phyloP scores from a whole-genome alignment of 2,329 filamentous ascomycete genomes.

The Cladosporium oxysporum region DNA sequence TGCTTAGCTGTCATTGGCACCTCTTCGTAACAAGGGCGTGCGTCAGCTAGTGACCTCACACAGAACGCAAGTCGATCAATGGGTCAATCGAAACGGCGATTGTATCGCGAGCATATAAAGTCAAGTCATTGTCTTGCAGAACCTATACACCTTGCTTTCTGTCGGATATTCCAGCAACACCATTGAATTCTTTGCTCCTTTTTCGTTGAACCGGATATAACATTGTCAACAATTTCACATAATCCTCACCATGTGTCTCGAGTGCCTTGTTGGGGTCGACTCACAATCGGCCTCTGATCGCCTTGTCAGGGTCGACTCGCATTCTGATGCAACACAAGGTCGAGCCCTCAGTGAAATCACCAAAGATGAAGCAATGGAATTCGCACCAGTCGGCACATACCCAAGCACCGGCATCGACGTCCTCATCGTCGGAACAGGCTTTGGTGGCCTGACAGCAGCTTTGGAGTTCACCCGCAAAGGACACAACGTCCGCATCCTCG shows the following conservation, averaged over 20 bases:
- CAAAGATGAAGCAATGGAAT: conserved; percentile 14
- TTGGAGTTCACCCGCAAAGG: conserved; percentile 31
- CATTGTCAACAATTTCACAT: not conserved
- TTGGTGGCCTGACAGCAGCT: conserved; percentile 29
- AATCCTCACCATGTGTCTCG: not conserved
- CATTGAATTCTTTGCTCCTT: not conserved
- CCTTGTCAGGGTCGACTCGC: not conserved
- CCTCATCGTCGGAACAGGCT: conserved; percentile 30
- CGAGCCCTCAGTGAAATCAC: conserved; percentile 24
- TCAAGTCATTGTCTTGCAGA: not conserved
- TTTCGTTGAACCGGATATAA: not conserved
- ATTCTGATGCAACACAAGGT: not conserved
- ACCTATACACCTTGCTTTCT: not conserved
- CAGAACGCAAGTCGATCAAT: not conserved
- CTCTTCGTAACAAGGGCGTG: not conserved
- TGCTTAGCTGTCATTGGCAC: conserved; percentile 15
- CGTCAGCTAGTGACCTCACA: not conserved
- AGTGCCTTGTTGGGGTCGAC: conserved; percentile 1
- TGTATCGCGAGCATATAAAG: not conserved
- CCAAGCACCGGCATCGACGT: conserved; percentile 35
- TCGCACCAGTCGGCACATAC: conserved; percentile 50
- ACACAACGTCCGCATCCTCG: conserved; percentile 28
- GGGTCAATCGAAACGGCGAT: not conserved
- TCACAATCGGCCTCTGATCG: not conserved
- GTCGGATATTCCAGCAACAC: not conserved